Conservation (phyloP, 495 filamentous ascomycete species). For the Aspergillus steynii region DNA sequence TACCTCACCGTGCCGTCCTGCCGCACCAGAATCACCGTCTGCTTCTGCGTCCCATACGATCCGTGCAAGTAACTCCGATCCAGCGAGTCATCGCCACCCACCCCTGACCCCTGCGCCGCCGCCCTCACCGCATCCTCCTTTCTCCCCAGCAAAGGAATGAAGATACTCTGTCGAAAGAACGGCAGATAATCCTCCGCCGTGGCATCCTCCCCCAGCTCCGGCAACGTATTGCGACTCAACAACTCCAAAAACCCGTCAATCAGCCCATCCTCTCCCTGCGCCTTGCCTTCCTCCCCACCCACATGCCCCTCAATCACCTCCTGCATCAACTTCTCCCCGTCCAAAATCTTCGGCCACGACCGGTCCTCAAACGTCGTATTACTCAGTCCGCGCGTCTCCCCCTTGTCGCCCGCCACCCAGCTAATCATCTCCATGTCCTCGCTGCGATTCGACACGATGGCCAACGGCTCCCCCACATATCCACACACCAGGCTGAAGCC, state of each 20-base stretch:
- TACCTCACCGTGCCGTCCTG: constrained; percentile 75
- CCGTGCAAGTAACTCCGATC: constrained; percentile 35
- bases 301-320: constrained; percentile 49
- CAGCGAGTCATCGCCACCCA: constrained; percentile 13
- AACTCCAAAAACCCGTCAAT: constrained; percentile 69
- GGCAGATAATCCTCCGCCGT: constrained; percentile 71
- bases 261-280: constrained; percentile 53
- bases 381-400: constrained; percentile 75
- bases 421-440: constrained; percentile 52
- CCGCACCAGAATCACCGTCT: constrained; percentile 81
- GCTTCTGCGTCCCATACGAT: constrained; percentile 88
- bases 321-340: constrained; percentile 53
- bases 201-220: constrained; percentile 49
- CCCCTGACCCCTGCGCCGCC: constrained; percentile 1
- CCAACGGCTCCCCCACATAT: constrained; percentile 71
- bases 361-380: constrained; percentile 77
- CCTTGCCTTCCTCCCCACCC: constrained; percentile 34
- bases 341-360: constrained; percentile 78
- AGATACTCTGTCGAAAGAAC: constrained; percentile 75
- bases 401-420: constrained; percentile 67
- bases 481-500: constrained; percentile 94
- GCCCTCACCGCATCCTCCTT: constrained; percentile 39
- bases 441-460: constrained; percentile 88
- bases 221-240: constrained; percentile 72
- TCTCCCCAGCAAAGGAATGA: constrained; percentile 72